Evolutionary conservation across 371 early-diverging fungal genomes (phyloP).

Genomic region (Smittium mucronatum): DNA sequence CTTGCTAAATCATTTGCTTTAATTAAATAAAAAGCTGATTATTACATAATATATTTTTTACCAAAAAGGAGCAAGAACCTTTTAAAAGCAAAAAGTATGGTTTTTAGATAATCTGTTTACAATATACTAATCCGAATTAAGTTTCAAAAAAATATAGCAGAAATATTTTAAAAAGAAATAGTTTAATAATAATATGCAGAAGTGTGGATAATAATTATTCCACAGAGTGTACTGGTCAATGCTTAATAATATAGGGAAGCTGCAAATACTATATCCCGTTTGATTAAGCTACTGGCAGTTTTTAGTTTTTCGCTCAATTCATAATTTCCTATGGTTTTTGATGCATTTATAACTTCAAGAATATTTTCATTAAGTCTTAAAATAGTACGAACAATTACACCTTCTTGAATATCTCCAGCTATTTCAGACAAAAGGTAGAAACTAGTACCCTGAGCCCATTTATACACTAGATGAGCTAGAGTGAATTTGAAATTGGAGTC

Average conservation of each 20-base stretch:
- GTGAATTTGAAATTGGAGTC: conserved; percentile 48
- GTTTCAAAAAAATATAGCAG: too few relatives aligned
- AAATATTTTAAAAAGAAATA: too few relatives aligned
- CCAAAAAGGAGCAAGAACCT: too few relatives aligned
- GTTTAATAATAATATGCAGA: too few relatives aligned
- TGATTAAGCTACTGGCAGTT: conserved; percentile 77
- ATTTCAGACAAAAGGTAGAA: conserved; percentile 89
- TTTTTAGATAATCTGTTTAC: too few relatives aligned
- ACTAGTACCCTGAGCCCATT: conserved; percentile 93
- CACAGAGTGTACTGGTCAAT: not conserved
- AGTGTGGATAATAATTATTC: not conserved
- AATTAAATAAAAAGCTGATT: too few relatives aligned
- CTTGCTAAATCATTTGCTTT: too few relatives aligned
- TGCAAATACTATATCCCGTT: conserved; percentile 98
- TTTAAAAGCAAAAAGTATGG: too few relatives aligned
- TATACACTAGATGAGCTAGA: conserved; percentile 93
- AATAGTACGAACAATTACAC: conserved; percentile 94
- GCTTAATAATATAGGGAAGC: conserved; percentile 64
- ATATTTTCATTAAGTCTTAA: conserved; percentile 94
- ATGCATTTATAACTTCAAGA: conserved; percentile 87
- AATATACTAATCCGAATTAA: too few relatives aligned
- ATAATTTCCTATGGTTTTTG: conserved; percentile 89
- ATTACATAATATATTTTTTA: too few relatives aligned
- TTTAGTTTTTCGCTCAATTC: conserved; percentile 91
- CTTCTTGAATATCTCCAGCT: conserved; percentile 87